These are phyloP conservation scores for Pezicula neosporulosa DNA, from an alignment of 2,329 filamentous ascomycete genomes.

Conservation along the genomic window DNA sequence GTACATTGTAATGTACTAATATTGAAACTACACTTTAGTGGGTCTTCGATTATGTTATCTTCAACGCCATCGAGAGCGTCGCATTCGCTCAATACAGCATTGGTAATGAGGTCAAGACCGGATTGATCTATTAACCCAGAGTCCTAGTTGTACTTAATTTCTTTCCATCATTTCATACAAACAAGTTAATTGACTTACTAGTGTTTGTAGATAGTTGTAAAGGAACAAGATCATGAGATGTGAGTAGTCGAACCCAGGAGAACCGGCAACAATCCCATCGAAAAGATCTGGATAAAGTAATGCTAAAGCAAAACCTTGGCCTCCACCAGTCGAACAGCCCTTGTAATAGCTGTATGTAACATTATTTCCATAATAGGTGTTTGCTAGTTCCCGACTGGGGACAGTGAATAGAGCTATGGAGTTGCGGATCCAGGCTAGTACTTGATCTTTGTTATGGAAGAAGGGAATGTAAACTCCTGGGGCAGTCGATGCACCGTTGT, in stretches of 20 bases:
- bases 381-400: conserved; percentile 21
- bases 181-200: conserved; percentile 29
- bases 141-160: not conserved
- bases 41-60: conserved; percentile 32
- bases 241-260: conserved; percentile 25
- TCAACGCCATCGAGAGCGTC: conserved; percentile 30
- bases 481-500: not conserved
- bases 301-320: conserved; percentile 34
- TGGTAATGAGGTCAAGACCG: conserved; percentile 29
- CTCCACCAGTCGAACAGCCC: conserved; percentile 36
- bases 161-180: not conserved
- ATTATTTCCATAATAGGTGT: conserved; percentile 25
- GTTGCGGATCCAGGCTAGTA: conserved; percentile 5
- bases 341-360: conserved; percentile 31
- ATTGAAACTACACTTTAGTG: conserved; percentile 30
- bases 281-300: conserved; percentile 34
- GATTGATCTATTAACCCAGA: conserved; percentile 10
- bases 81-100: conserved; percentile 28
- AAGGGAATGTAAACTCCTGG: conserved; percentile 2
- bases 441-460: conserved; percentile 1
- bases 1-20: conserved; percentile 28
- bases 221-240: conserved; percentile 3
- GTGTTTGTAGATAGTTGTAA: conserved; percentile 1
- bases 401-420: not conserved
- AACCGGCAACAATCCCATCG: conserved; percentile 35